Evolutionary conservation across 192 early-diverging fungal species (phyloP).

Genomic region (Helicostylum pulchrum): DNA sequence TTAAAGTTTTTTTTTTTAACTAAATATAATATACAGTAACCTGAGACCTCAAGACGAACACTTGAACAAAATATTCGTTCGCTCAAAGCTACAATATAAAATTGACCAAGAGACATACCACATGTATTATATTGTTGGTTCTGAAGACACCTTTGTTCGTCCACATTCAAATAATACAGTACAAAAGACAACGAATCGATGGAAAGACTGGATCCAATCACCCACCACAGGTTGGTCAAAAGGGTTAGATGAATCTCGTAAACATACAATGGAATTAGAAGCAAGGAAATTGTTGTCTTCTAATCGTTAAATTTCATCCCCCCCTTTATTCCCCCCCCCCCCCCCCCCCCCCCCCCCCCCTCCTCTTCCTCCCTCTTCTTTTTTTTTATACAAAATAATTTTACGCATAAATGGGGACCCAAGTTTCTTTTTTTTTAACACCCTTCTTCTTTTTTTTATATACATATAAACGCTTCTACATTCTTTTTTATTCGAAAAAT

Average conservation of each 20-base stretch:
- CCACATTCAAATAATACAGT: constrained; percentile 22
- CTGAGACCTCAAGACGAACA: constrained; percentile 34
- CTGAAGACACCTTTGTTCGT: constrained; percentile 86
- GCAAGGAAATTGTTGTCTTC: constrained; percentile 3
- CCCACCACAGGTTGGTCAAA: constrained; percentile 23
- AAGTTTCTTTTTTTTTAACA: too few species aligned
- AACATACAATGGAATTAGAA: background rate
- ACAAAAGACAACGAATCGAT: background rate
- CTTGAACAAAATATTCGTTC: constrained; percentile 59
- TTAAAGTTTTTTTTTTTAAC: background rate
- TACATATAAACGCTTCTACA: too few species aligned
- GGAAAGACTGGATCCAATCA: constrained; percentile 22
- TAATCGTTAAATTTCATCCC: too few species aligned
- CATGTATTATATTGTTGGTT: constrained; percentile 92
- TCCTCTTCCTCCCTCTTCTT: too few species aligned
- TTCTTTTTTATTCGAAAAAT: too few species aligned
- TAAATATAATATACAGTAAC: constrained; percentile 1
- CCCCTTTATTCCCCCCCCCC: too few species aligned
- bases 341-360: too few species aligned
- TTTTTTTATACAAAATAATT: too few species aligned
- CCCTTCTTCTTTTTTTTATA: too few species aligned
- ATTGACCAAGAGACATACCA: constrained; percentile 97
- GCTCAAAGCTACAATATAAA: constrained; percentile 89
- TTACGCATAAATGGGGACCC: too few species aligned
- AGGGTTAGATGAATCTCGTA: background rate